These are phyloP conservation scores for Coniochaeta ligniaria DNA, from an alignment of 2,329 filamentous ascomycete species.

Conservation along the genomic window DNA sequence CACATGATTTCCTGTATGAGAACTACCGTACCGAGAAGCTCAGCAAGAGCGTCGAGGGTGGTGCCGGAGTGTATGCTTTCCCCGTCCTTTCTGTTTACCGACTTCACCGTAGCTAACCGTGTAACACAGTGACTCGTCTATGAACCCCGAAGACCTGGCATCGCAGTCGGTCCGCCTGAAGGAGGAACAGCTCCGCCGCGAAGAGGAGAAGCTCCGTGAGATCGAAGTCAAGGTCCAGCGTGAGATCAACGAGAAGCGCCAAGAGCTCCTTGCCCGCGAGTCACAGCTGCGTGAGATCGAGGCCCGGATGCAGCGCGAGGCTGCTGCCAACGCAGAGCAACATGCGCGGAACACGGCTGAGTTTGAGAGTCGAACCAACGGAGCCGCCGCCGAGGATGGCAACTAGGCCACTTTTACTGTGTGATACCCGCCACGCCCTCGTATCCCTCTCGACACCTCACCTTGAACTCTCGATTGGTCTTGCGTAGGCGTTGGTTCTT, in stretches of 20 bases:
- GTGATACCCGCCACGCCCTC: slow-evolving; percentile 4
- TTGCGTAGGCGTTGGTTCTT: slow-evolving; percentile 41
- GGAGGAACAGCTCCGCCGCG: slow-evolving; percentile 97
- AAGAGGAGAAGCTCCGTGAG: slow-evolving; percentile 99
- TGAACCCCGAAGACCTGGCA: slow-evolving; percentile 96
- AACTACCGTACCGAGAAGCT: slow-evolving; percentile 99
- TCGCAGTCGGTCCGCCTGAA: slow-evolving; percentile 97
- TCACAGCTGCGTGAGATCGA: slow-evolving; percentile 98
- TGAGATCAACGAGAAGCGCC: slow-evolving; percentile 99
- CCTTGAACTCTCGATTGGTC: slow-evolving; percentile 30
- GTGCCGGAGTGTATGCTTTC: slow-evolving; percentile 71
- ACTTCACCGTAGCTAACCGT: slow-evolving; percentile 19
- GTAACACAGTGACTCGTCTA: slow-evolving; percentile 66
- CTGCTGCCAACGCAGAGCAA: slow-evolving; percentile 35
- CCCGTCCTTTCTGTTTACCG: neutral
- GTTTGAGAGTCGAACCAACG: slow-evolving; percentile 24
- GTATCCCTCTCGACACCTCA: slow-evolving; percentile 9
- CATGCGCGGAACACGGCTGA: slow-evolving; percentile 17
- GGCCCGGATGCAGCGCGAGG: slow-evolving; percentile 90
- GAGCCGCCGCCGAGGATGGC: slow-evolving; percentile 41
- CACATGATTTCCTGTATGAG: slow-evolving; percentile 98
- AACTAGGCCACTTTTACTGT: slow-evolving; percentile 24
- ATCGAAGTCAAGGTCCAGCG: slow-evolving; percentile 99
- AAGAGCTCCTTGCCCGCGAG: slow-evolving; percentile 94
- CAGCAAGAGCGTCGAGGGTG: slow-evolving; percentile 96